A percentile compares a stretch with the other conserved stretches of the same genome.
These are phyloP conservation scores for Thalassiosira mediterranea DNA, from an alignment of 352 stramenopile genomes.

Conservation along the genomic window DNA sequence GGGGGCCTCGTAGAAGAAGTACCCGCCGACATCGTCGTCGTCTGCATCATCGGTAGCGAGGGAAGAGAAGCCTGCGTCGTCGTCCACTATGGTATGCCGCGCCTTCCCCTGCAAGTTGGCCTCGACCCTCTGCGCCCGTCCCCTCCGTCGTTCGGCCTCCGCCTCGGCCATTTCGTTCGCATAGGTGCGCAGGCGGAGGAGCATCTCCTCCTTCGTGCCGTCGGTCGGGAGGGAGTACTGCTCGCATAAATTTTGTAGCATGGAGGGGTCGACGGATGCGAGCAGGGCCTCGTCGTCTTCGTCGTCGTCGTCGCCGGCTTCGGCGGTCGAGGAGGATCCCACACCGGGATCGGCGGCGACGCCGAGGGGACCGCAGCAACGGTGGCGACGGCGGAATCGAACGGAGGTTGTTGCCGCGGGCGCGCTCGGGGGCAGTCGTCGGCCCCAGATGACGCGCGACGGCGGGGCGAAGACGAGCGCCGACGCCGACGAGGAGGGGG, in stretches of 20 bases:
- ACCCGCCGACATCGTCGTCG: slow-evolving; percentile 43
- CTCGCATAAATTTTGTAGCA: slow-evolving; percentile 69
- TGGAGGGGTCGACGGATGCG: slow-evolving; percentile 47
- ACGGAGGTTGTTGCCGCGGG: no score
- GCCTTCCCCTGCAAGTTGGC: slow-evolving; percentile 58
- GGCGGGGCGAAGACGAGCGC: no score
- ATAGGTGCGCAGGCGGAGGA: slow-evolving; percentile 60
- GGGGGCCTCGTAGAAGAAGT: slow-evolving; percentile 61
- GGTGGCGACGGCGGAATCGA: no score
- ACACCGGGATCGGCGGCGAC: no score
- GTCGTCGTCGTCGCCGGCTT: no score
- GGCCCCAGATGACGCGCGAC: no score
- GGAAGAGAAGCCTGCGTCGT: slow-evolving; percentile 16
- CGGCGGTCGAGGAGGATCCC: no score
- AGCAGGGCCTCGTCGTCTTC: slow-evolving; percentile 61
- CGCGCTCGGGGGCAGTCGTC: no score
- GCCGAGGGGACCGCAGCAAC: no score
- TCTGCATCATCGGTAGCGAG: slow-evolving; percentile 49
- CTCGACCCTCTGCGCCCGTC: slow-evolving; percentile 58
- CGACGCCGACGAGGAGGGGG: no score
- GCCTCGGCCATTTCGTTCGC: slow-evolving; percentile 58
- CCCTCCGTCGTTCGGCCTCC: slow-evolving; percentile 44
- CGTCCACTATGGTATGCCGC: slow-evolving; percentile 61
- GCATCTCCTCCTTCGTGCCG: slow-evolving; percentile 67
- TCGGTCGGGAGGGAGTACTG: slow-evolving; percentile 59